Percentiles rank a stretch among this genome's conserved stretches.
These are phyloP conservation scores for Fonsecaea pedrosoi DNA, from an alignment of 2,329 filamentous ascomycete species.

Conservation along the genomic window DNA sequence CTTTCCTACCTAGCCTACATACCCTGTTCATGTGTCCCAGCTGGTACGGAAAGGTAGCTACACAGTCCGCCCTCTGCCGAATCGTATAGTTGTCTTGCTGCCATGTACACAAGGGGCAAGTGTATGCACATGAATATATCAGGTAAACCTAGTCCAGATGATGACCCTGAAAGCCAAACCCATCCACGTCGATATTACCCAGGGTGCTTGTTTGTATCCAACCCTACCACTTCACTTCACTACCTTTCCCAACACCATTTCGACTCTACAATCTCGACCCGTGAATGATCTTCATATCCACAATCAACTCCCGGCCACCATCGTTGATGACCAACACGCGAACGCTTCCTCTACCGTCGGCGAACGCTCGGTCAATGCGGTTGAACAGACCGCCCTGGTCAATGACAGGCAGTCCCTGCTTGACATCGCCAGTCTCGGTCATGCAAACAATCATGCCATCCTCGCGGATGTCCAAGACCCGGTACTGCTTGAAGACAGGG, in stretches of 20 bases:
- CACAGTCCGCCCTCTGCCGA: not conserved
- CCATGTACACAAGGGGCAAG: conserved; percentile 8
- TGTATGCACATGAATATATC: conserved; percentile 11
- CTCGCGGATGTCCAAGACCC: conserved; percentile 94
- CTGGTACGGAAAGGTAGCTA: not conserved
- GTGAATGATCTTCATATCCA: conserved; percentile 99
- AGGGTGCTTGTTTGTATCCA: not conserved
- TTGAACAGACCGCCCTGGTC: conserved; percentile 90
- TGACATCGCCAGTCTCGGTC: conserved; percentile 98
- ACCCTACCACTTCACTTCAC: not conserved
- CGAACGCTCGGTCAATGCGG: conserved; percentile 82
- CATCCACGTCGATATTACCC: conserved; percentile 1
- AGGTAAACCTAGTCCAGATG: conserved; percentile 13
- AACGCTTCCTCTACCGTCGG: conserved; percentile 89
- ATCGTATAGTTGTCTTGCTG: not conserved
- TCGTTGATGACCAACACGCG: conserved; percentile 96
- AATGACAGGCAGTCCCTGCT: conserved; percentile 92
- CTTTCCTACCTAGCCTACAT: not conserved
- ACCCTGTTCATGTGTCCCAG: not conserved
- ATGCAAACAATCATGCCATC: conserved; percentile 85
- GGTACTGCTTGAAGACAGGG: conserved; percentile 99
- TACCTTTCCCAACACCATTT: not conserved
- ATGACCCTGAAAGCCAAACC: not conserved
- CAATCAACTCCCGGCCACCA: conserved; percentile 88
- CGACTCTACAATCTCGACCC: conserved; percentile 66